Base-by-base conservation (phyloP, 768 basidiomycete genomes). In the Xerocomus potaroensis region DNA sequence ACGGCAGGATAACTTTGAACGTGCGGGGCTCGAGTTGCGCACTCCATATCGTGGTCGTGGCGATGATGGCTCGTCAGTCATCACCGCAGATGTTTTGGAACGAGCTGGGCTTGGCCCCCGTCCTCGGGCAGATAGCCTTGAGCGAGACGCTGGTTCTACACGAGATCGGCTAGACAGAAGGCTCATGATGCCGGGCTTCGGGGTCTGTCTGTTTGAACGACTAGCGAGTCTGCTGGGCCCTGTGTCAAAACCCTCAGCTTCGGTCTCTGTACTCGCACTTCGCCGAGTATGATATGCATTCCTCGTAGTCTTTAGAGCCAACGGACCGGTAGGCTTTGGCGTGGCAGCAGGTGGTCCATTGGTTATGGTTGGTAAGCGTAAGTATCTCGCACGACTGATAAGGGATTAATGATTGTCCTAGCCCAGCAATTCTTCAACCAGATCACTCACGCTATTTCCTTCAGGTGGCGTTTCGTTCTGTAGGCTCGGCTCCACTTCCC, bases 361-460 rank as follows among this genome's bases (percentile, higher is more conserved):
- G 33, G 74, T 66, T 8, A 76, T 66, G 18, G 80, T 71, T 2
- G 88, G 86, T 30, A 91, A 72, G 48, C 84, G 83, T 50, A 91
- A 76, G 67, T 88, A 86, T 57, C 88, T 78, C 32, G 90, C 89
- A 21, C 89, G 88, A 48, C 89, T 91, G 29, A 32, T 41, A 43
- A 56, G 16, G 41, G 49, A n/a, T 59, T 57, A 51, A 61, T 65
- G 58, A 63, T 58, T 54, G 54, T 60, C 47, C 37, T 15, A 40
- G 50, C 55, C 31, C 34, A 47, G 37, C 39, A 46, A 48, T 42
- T 18, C 26, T 32, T 38, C 53, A 47, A 45, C 24, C 18, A 43
- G 43, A 51, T 44, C 42, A 81, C 88, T 72, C 63, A 92, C 90
- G 86, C 87, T 39, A 90, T 82, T 42, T 90, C 87, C 63, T 87